Conservation (phyloP, 345 rosid genomes). For the Salix arbutifolia region DNA sequence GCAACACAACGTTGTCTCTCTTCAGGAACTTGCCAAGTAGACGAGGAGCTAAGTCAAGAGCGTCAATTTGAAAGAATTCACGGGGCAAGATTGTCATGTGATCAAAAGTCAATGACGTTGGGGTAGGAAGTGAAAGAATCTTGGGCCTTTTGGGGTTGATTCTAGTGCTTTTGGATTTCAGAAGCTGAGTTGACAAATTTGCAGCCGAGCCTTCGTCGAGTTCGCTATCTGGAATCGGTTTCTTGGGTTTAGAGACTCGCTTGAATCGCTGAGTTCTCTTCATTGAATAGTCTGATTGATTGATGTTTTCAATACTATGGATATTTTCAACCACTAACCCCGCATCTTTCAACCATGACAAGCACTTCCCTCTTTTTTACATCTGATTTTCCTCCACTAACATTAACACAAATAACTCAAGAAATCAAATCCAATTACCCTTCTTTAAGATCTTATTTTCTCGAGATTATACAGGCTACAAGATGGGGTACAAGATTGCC, state of each 20-base stretch:
- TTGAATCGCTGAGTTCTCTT: constrained; percentile 13
- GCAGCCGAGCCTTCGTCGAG: neutral
- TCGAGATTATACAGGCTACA: too few relatives aligned
- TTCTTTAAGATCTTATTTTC: too few relatives aligned
- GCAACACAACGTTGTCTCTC: constrained; percentile 75
- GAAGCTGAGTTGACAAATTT: neutral
- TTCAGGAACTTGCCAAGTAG: constrained; percentile 82
- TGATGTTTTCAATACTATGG: neutral
- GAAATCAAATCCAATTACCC: too few relatives aligned
- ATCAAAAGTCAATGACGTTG: constrained; percentile 9
- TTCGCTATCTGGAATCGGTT: neutral
- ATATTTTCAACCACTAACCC: too few relatives aligned
- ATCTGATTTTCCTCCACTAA: too few relatives aligned
- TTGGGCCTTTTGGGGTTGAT: constrained; percentile 11
- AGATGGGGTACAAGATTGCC: too few relatives aligned
- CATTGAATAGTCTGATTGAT: neutral
- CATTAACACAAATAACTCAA: too few relatives aligned
- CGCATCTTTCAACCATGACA: too few relatives aligned
- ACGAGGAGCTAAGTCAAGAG: constrained; percentile 85
- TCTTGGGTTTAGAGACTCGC: constrained; percentile 2
- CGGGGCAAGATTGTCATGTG: constrained; percentile 45
- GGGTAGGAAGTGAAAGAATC: constrained; percentile 8
- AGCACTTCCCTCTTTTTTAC: too few relatives aligned
- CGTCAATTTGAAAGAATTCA: constrained; percentile 75
- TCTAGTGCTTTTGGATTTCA: constrained; percentile 21